phyloP scores from a whole-genome alignment of 2,329 filamentous ascomycete species.

The Pseudogymnoascus sp. region DNA sequence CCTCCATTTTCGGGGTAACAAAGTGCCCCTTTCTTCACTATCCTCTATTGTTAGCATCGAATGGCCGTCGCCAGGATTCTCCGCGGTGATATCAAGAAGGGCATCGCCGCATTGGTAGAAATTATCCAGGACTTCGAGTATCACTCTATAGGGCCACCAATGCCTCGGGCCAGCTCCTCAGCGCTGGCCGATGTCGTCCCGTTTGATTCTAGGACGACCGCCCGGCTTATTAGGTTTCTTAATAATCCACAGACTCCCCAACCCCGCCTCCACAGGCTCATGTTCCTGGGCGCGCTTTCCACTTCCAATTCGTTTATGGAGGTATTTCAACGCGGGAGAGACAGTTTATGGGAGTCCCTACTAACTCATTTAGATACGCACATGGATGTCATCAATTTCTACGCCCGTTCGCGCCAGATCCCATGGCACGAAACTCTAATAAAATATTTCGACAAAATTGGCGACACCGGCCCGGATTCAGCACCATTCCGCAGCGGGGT shows the following conservation, averaged over 20 bases:
- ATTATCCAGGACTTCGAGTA: background rate
- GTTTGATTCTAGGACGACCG: background rate
- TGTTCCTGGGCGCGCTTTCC: background rate
- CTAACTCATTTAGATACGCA: background rate
- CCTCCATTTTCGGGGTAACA: background rate
- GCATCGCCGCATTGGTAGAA: background rate
- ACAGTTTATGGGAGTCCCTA: background rate
- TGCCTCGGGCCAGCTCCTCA: background rate
- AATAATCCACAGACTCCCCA: background rate
- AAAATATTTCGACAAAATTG: background rate
- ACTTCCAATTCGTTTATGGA: background rate
- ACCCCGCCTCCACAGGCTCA: background rate
- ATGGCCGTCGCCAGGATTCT: background rate
- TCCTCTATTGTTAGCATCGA: background rate
- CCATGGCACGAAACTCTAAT: background rate
- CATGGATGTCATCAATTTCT: background rate
- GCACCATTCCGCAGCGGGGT: background rate
- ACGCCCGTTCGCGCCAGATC: background rate
- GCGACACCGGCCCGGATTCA: background rate
- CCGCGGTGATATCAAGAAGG: background rate
- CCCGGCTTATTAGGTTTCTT: background rate
- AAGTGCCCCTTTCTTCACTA: background rate
- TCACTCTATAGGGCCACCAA: background rate
- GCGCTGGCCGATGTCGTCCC: background rate
- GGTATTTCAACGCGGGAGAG: background rate